A percentile compares a stretch with the other conserved stretches of the same genome.
Evolutionary conservation across 2,329 filamentous ascomycete genomes (phyloP).

Genomic region (Aureobasidium sp.): DNA sequence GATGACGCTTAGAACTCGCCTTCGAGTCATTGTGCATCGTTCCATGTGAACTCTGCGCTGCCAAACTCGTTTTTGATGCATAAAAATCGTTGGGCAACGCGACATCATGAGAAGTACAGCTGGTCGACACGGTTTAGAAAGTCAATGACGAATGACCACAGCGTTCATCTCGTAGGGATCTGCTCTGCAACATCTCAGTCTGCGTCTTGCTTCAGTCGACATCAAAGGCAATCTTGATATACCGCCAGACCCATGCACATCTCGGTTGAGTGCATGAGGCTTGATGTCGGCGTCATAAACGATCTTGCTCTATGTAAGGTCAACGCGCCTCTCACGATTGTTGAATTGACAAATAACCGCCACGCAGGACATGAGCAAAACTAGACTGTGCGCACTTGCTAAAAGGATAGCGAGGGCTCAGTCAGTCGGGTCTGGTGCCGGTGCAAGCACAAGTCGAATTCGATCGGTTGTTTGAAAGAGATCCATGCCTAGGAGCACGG

Average conservation of each 20-base stretch:
- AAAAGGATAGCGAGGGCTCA: background rate
- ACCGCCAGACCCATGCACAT: background rate
- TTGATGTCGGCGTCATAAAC: conserved; percentile 9
- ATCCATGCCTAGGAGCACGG: background rate
- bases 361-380: background rate
- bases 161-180: background rate
- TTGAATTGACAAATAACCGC: background rate
- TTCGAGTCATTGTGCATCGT: background rate
- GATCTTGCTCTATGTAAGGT: background rate
- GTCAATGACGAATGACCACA: background rate
- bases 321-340: background rate
- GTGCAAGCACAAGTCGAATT: background rate
- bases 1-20: conserved; percentile 7
- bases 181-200: background rate
- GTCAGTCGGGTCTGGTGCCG: background rate
- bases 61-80: background rate
- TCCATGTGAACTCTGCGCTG: background rate
- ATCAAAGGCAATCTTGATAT: background rate
- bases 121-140: background rate
- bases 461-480: background rate
- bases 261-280: conserved; percentile 1
- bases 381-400: background rate
- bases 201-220: background rate
- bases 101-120: background rate
- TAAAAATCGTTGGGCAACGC: background rate